A percentile compares a stretch with the other conserved stretches of the same genome.
Evolutionary conservation across 2,329 filamentous ascomycete species (phyloP).

Genomic region (Chaetothyriales sp.): DNA sequence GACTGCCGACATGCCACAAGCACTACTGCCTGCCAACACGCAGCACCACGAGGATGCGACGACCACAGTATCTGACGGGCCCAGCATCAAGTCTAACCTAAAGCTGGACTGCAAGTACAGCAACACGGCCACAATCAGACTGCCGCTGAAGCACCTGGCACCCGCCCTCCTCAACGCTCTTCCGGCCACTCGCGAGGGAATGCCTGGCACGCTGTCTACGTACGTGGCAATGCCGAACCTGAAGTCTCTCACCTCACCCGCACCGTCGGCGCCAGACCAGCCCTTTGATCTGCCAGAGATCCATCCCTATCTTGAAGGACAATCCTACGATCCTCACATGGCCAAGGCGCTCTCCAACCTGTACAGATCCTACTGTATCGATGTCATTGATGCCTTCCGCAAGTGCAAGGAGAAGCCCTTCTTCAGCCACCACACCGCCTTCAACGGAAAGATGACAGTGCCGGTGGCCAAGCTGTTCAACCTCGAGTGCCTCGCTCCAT

Average conservation of each 20-base stretch:
- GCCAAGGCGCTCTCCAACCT: slow-evolving; percentile 73
- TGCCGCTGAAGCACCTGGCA: slow-evolving; percentile 9
- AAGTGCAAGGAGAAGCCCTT: slow-evolving; percentile 96
- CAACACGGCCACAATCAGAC: slow-evolving; percentile 15
- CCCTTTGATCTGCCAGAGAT: slow-evolving; percentile 73
- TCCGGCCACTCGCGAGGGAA: slow-evolving; percentile 16
- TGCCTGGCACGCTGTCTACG: slow-evolving; percentile 30
- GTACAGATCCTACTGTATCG: slow-evolving; percentile 90
- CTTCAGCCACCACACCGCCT: slow-evolving; percentile 85
- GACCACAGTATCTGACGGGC: not conserved
- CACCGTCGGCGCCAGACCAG: slow-evolving; percentile 51
- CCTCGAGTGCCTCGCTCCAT: slow-evolving; percentile 64
- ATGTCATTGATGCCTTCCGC: slow-evolving; percentile 83
- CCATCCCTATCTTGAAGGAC: slow-evolving; percentile 48
- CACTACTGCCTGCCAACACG: not conserved
- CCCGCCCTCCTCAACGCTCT: slow-evolving; percentile 14
- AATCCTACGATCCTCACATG: slow-evolving; percentile 69
- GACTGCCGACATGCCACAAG: slow-evolving; percentile 21
- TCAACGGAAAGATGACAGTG: slow-evolving; percentile 90
- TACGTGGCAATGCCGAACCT: slow-evolving; percentile 22
- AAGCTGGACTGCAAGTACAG: slow-evolving; percentile 15
- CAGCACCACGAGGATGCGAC: not conserved
- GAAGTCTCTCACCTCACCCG: slow-evolving; percentile 25
- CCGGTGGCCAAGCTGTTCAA: slow-evolving; percentile 87
- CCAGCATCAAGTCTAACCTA: not conserved